Evolutionary conservation across 306 rosid species (phyloP), one percentile per base, ranked within the genome.

Genomic region (Medicago arabica): DNA sequence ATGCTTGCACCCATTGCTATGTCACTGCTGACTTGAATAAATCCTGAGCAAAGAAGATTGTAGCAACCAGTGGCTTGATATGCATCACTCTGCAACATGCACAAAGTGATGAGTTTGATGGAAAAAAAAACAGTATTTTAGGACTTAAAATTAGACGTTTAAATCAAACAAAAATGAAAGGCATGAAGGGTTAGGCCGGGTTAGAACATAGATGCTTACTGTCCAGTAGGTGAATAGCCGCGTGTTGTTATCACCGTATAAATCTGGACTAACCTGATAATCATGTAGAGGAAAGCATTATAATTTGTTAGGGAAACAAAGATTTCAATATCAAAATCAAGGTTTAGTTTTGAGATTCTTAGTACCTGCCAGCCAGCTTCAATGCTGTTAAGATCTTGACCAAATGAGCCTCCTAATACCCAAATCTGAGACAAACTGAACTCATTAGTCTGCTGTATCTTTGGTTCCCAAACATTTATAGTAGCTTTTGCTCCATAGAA

Each of bases 311-410:
- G 55, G 23, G 9, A 66, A 82, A 70, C n/a, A 49, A 14, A 34
- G 41, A 55, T 38, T 70, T 10, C 16, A 8, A 40, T 68, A 17
- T 40, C 11, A 19, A 40, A 31, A 11, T 7, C n/a, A 34, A 17
- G 47, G 17, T 2, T 18, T 6, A 9, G 70, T 18, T 18, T 65
- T 16, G 36, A 41, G 71, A 41, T 66, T 43, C 9, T 13, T 8
- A 11, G 51, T 85, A 95, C 99, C 99, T 96, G 99, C 99, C 99
- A 96, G 58, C 99, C 99, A 74, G 99, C 99, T 89, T 96, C 99
- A 80, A 96, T 92, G 89, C 99, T 96, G 86, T 96, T 96, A 6
- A 96, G 92, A 83, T 96, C 99, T 89, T 92, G 89, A 75, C 99
- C 99, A 72, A 96, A 96, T 46, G 99, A 86, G 39, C 99, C 99